These are phyloP conservation scores for Ottelia alismoides DNA, from an alignment of 106 monocot species.

Conservation along the genomic window DNA sequence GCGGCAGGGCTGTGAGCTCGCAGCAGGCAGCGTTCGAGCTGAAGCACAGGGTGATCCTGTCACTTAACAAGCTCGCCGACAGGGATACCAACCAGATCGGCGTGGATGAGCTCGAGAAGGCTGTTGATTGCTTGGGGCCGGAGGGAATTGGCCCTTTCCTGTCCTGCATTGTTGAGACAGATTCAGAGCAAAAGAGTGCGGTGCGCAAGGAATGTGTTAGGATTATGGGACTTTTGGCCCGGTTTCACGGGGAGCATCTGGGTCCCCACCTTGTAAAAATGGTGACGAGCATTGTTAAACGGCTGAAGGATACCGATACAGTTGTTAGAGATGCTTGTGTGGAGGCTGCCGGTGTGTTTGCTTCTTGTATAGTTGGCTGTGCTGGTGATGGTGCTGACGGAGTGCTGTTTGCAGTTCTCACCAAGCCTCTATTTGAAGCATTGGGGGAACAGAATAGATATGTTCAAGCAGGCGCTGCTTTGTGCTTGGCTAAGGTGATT, in stretches of 20 bases:
- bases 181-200: slow-evolving; percentile 61
- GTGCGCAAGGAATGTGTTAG: slow-evolving; percentile 80
- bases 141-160: slow-evolving; percentile 66
- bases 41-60: slow-evolving; percentile 48
- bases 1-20: slow-evolving; percentile 10
- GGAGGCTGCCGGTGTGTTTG: slow-evolving; percentile 50
- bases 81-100: slow-evolving; percentile 84
- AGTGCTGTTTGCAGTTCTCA: too few relatives aligned
- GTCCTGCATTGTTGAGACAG: slow-evolving; percentile 61
- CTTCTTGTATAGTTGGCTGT: slow-evolving; percentile 14
- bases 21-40: slow-evolving; percentile 58
- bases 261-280: slow-evolving; percentile 55
- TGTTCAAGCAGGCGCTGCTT: too few relatives aligned
- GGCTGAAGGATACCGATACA: slow-evolving; percentile 83
- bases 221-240: slow-evolving; percentile 51
- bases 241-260: slow-evolving; percentile 32
- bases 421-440: too few relatives aligned
- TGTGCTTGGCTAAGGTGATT: too few relatives aligned
- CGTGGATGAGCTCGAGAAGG: slow-evolving; percentile 51
- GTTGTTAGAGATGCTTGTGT: slow-evolving; percentile 78
- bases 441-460: too few relatives aligned
- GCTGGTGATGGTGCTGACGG: slow-evolving; percentile 10
- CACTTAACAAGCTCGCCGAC: slow-evolving; percentile 83
- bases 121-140: slow-evolving; percentile 30
- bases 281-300: slow-evolving; percentile 46